Percentiles rank a stretch among this genome's conserved stretches.
Evolutionary conservation across 1,139 yeast genomes (phyloP).

Genomic region (Debaryomyces singareniensis): DNA sequence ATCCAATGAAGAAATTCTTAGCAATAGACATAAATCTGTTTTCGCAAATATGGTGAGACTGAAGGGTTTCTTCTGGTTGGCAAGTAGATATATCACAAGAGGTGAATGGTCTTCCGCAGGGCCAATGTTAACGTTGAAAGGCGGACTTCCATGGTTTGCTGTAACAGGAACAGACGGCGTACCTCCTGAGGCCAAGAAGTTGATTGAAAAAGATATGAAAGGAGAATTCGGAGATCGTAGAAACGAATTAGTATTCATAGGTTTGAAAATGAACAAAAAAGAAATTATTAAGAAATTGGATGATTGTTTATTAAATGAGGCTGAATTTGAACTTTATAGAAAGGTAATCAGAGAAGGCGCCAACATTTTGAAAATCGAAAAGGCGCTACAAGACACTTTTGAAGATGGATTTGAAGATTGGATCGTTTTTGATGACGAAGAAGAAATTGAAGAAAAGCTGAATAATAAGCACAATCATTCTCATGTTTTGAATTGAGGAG

Average conservation of each 20-base stretch:
- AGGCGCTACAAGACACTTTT: slow-evolving; percentile 20
- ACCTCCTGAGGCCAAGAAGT: slow-evolving; percentile 23
- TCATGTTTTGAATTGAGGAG: no score
- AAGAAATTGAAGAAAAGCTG: slow-evolving; percentile 2
- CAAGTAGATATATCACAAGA: slow-evolving; percentile 31
- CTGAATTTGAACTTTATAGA: slow-evolving; percentile 21
- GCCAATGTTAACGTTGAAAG: slow-evolving; percentile 33
- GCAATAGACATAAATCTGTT: slow-evolving; percentile 27
- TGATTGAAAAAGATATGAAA: slow-evolving; percentile 28
- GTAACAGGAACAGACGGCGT: slow-evolving; percentile 27
- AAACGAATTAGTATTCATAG: slow-evolving; percentile 41
- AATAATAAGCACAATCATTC: background rate
- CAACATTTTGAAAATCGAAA: slow-evolving; percentile 24
- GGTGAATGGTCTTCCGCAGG: slow-evolving; percentile 47
- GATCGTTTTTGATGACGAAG: slow-evolving; percentile 10
- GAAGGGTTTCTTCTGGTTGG: slow-evolving; percentile 44
- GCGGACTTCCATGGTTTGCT: slow-evolving; percentile 42
- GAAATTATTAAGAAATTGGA: slow-evolving; percentile 22
- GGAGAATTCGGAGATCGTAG: slow-evolving; percentile 38
- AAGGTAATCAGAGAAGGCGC: slow-evolving; percentile 16
- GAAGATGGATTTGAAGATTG: slow-evolving; percentile 31
- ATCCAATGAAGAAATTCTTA: slow-evolving; percentile 14
- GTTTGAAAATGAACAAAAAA: slow-evolving; percentile 23
- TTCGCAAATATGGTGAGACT: slow-evolving; percentile 33
- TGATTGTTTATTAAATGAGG: slow-evolving; percentile 29